These are phyloP conservation scores for Hyphopichia burtonii DNA, from an alignment of 1,139 yeast species.

Conservation along the genomic window DNA sequence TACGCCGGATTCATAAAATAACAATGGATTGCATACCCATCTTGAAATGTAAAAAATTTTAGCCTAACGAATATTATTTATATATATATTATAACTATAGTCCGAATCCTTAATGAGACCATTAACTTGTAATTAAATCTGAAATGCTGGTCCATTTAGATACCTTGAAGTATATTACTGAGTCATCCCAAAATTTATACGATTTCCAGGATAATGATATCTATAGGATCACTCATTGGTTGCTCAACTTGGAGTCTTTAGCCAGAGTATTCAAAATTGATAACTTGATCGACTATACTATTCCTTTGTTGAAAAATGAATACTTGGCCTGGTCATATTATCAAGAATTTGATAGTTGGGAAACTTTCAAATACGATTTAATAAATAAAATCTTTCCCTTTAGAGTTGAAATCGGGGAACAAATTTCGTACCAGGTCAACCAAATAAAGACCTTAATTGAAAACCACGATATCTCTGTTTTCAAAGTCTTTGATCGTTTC, in stretches of 20 bases:
- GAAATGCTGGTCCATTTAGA: constrained; percentile 3
- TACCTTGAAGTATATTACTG: background rate
- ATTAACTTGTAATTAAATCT: background rate
- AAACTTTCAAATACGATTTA: constrained; percentile 5
- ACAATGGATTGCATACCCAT: too few relatives aligned
- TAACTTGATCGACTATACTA: background rate
- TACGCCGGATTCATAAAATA: too few relatives aligned
- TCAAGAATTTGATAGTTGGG: constrained; percentile 5
- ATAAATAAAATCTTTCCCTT: constrained; percentile 5
- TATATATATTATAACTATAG: too few relatives aligned
- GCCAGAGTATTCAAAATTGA: background rate
- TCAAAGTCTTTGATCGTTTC: constrained; percentile 1
- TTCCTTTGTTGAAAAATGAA: constrained; percentile 1
- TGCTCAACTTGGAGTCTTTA: background rate
- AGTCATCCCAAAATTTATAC: background rate
- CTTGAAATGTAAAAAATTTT: too few relatives aligned
- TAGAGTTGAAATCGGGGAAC: constrained; percentile 3
- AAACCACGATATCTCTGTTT: constrained; percentile 1
- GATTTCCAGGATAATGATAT: constrained; percentile 1
- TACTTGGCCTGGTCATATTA: constrained; percentile 3
- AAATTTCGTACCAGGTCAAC: constrained; percentile 3
- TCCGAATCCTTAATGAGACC: too few relatives aligned
- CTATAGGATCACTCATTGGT: background rate
- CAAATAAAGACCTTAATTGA: constrained; percentile 3
- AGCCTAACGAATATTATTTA: too few relatives aligned